These are phyloP conservation scores for Gnomoniopsis sp. DNA, from an alignment of 2,329 filamentous ascomycete species.

Conservation along the genomic window DNA sequence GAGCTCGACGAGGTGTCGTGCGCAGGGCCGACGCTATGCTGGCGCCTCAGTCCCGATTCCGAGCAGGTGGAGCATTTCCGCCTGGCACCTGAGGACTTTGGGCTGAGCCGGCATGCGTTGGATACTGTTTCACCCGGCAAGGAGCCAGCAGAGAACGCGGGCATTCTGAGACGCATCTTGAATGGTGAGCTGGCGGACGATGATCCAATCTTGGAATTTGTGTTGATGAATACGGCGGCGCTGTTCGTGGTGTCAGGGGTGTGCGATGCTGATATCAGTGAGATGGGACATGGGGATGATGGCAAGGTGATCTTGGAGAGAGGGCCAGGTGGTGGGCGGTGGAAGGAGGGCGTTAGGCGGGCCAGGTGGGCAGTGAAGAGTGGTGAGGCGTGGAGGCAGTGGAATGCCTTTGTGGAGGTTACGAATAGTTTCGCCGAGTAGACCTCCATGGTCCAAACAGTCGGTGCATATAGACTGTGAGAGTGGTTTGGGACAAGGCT, in stretches of 20 bases:
- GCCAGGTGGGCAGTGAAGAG: slow-evolving; percentile 86
- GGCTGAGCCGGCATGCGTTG: slow-evolving; percentile 71
- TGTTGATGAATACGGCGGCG: slow-evolving; percentile 89
- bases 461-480: neutral
- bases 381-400: slow-evolving; percentile 79
- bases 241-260: slow-evolving; percentile 82
- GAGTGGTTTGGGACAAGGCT: neutral
- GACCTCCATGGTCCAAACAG: neutral
- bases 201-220: slow-evolving; percentile 87
- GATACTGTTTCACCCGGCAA: slow-evolving; percentile 79
- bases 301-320: slow-evolving; percentile 76
- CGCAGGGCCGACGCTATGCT: slow-evolving; percentile 84
- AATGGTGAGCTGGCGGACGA: slow-evolving; percentile 68
- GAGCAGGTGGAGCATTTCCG: slow-evolving; percentile 61
- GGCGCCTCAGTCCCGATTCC: slow-evolving; percentile 60
- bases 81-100: slow-evolving; percentile 82
- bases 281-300: slow-evolving; percentile 77
- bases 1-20: slow-evolving; percentile 95
- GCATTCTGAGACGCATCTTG: slow-evolving; percentile 75
- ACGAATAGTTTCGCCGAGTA: slow-evolving; percentile 52
- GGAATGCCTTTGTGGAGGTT: slow-evolving; percentile 78
- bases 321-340: slow-evolving; percentile 81
- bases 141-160: slow-evolving; percentile 81
- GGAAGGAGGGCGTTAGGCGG: slow-evolving; percentile 90
- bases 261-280: slow-evolving; percentile 76